Evolutionary conservation across 208 protist genomes (phyloP).

Genomic region (Wallacemonas sp.): DNA sequence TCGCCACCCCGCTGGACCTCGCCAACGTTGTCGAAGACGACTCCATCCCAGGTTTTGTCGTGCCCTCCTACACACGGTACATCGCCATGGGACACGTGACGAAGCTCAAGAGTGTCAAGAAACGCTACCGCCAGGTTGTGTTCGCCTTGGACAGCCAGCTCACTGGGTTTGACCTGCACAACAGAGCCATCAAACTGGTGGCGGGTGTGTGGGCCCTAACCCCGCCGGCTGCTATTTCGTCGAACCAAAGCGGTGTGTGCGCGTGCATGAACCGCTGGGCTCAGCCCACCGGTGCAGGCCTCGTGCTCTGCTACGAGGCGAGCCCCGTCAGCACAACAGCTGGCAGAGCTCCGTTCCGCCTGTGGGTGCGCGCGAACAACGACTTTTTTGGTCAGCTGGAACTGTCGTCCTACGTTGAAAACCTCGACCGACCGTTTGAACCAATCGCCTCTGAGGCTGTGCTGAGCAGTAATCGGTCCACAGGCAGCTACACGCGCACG

Average conservation of each 20-base stretch:
- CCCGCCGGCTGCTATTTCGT: conserved; percentile 39
- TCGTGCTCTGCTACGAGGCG: conserved; percentile 73
- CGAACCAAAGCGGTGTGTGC: conserved; percentile 36
- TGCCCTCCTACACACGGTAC: conserved; percentile 62
- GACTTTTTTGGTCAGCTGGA: conserved; percentile 59
- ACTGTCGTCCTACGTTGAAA: conserved; percentile 37
- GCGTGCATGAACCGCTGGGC: conserved; percentile 72
- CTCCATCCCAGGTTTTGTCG: conserved; percentile 47
- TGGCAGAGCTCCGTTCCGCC: conserved; percentile 18
- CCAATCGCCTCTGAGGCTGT: conserved; percentile 42
- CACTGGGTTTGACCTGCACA: conserved; percentile 36
- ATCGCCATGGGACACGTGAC: conserved; percentile 57
- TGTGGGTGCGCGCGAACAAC: conserved; percentile 63
- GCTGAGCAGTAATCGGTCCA: conserved; percentile 24
- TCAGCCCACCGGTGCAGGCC: conserved; percentile 68
- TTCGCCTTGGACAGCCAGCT: conserved; percentile 60
- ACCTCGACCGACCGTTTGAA: conserved; percentile 26
- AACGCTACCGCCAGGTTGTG: conserved; percentile 50
- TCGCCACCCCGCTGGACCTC: conserved; percentile 25
- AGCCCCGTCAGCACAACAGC: conserved; percentile 14
- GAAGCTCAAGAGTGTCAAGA: conserved; percentile 26
- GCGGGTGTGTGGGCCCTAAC: conserved; percentile 65
- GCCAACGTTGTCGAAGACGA: conserved; percentile 47
- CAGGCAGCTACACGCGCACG: conserved; percentile 20
- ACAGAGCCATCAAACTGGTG: conserved; percentile 58